phyloP scores from a whole-genome alignment of 192 early-diverging fungal genomes.

The Backusella morwellensis region DNA sequence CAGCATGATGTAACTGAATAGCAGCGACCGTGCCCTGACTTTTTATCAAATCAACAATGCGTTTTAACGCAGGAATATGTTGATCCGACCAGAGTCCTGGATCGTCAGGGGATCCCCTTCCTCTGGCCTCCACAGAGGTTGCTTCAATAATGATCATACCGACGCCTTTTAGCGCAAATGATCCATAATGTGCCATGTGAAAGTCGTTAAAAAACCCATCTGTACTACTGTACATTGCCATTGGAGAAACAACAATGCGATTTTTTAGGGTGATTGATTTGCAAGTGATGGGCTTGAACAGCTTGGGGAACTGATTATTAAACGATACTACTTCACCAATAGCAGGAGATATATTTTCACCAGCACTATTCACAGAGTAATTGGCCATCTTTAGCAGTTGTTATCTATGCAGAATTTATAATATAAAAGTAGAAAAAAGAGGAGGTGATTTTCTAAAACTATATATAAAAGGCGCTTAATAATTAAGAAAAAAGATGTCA shows the following conservation, averaged over 20 bases:
- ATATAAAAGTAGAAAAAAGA: background rate
- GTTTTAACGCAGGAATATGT: constrained; percentile 61
- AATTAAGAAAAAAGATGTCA: background rate
- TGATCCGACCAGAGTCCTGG: constrained; percentile 83
- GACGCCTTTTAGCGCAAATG: constrained; percentile 73
- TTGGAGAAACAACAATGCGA: constrained; percentile 80
- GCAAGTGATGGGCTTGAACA: constrained; percentile 71
- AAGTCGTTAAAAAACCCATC: constrained; percentile 72
- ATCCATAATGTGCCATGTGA: constrained; percentile 60
- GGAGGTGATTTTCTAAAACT: background rate
- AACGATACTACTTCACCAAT: background rate
- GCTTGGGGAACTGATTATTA: constrained; percentile 8
- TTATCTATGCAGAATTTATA: background rate
- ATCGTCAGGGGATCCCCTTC: constrained; percentile 71
- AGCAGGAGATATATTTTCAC: background rate
- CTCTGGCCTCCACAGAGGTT: constrained; percentile 68
- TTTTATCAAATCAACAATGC: constrained; percentile 64
- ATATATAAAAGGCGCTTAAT: background rate
- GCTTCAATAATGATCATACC: constrained; percentile 83
- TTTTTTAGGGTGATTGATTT: constrained; percentile 72
- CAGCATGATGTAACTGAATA: constrained; percentile 85
- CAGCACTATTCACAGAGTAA: background rate
- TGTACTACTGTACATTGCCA: constrained; percentile 75
- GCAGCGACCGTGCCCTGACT: constrained; percentile 53
- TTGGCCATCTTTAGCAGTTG: background rate